Base-by-base conservation (phyloP, 2,329 filamentous ascomycete genomes). In the Colletotrichum zoysiae region DNA sequence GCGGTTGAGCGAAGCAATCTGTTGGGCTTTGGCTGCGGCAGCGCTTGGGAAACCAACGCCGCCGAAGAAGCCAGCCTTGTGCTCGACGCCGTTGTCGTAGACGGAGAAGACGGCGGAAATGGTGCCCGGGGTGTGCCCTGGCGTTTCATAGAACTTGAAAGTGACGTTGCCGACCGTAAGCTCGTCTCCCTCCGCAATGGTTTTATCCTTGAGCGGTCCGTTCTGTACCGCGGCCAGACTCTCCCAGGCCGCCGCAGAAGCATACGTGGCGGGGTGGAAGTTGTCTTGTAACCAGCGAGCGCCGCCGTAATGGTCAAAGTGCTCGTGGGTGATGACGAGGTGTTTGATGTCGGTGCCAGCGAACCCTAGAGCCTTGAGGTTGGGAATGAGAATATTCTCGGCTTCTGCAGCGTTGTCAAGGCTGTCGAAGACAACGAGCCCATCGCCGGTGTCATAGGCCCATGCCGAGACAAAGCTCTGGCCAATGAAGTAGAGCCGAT, bases 271-370 rank as follows among this genome's bases (percentile, higher is more conserved):
- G 1, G 70, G 73, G 2, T 64, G 57, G 35, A 74, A 78, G 1
- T 63, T 76, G 11, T 77, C 71, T 53, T 79, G 76, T 0, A 78
- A 67, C 61, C 75, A 79, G 7, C 70, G 56, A 0, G 70, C 77
- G 1, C 77, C 77, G 12, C 77, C 77, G 12, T 78, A 78, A 67
- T 79, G 77, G 62, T 78, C 78, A 20, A 65, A 74, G 57, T 79
- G 77, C 71, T 78, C 77, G 42, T 79, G 78, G 1, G 77, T 78
- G 61, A 78, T 75, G 67, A 78, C 58, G 1, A 79, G 59, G 11
- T 74, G 76, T 56, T 85, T 76, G 18, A 79, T 74, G 55, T 78
- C 76, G 8, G n/a, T 53, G 12, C 74, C 74, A 0, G 60, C 59
- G 62, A 74, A 78, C 2, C 76, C 76, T 20, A 78, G 75, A 2